A percentile compares a stretch with the other conserved stretches of the same genome.
Evolutionary conservation across 306 rosid genomes (phyloP).

Genomic region (Gillenia trifoliata): DNA sequence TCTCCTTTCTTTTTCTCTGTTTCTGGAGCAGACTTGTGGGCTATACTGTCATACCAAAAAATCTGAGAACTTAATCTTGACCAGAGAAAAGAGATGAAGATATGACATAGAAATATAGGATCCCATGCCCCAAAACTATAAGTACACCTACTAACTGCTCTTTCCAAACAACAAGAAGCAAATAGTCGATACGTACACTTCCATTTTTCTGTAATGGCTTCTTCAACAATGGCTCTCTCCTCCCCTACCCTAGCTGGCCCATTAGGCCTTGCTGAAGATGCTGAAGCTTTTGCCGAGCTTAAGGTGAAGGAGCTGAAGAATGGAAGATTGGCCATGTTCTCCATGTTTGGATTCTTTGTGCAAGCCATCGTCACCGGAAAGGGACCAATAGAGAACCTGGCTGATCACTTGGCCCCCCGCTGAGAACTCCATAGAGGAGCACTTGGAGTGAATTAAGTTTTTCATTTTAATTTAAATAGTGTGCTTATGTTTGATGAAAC

Average conservation of each 20-base stretch:
- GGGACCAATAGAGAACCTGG: conserved; percentile 29
- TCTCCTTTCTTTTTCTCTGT: not conserved
- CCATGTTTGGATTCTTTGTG: conserved; percentile 32
- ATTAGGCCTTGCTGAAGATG: conserved; percentile 24
- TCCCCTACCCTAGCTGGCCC: conserved; percentile 33
- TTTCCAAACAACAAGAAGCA: too few relatives aligned
- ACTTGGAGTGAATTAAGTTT: too few relatives aligned
- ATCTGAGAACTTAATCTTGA: not conserved
- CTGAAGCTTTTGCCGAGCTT: conserved; percentile 24
- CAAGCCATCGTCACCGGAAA: conserved; percentile 32
- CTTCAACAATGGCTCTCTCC: conserved; percentile 31
- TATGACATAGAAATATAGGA: too few relatives aligned
- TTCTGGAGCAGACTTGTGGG: not conserved
- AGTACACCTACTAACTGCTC: too few relatives aligned
- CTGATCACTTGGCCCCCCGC: conserved; percentile 24
- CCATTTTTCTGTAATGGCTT: too few relatives aligned
- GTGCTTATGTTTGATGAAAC: too few relatives aligned
- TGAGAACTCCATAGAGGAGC: too few relatives aligned
- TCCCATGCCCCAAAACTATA: too few relatives aligned
- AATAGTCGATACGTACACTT: too few relatives aligned
- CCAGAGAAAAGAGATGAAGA: conserved; percentile 1
- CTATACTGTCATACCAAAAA: not conserved
- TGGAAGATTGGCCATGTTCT: conserved; percentile 30
- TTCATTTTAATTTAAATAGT: too few relatives aligned
- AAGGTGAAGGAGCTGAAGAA: conserved; percentile 33